Evolutionary conservation across 2,329 filamentous ascomycete species (phyloP).

Genomic region (Sporothrix sp.): DNA sequence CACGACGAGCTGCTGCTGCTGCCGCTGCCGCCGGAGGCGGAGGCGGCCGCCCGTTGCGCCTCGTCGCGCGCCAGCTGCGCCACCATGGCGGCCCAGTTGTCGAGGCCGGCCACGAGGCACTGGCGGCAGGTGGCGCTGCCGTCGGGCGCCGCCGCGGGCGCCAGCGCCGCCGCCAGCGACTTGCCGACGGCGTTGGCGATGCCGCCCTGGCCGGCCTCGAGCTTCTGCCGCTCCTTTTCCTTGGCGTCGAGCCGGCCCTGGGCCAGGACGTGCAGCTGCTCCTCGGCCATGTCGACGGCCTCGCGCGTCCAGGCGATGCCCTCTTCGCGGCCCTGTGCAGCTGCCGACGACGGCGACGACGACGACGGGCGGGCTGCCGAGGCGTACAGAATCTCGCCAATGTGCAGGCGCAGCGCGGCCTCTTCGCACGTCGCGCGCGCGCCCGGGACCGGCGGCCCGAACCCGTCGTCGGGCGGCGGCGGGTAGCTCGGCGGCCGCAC

Average conservation of each 20-base stretch:
- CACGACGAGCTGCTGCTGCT: constrained; percentile 13
- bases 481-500: constrained; percentile 44
- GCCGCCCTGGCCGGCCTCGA: background rate
- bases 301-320: constrained; percentile 86
- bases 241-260: constrained; percentile 10
- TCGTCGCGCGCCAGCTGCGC: constrained; percentile 48
- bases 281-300: constrained; percentile 70
- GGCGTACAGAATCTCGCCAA: constrained; percentile 85
- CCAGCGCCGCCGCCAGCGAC: background rate
- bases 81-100: constrained; percentile 80
- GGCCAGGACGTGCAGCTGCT: constrained; percentile 44
- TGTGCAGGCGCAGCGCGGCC: constrained; percentile 76
- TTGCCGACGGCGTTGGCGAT: background rate
- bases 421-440: constrained; percentile 67
- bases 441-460: constrained; percentile 54
- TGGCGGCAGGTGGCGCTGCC: constrained; percentile 58
- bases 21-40: constrained; percentile 1
- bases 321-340: constrained; percentile 43
- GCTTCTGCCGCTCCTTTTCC: background rate
- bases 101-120: constrained; percentile 65
- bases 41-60: constrained; percentile 7
- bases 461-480: constrained; percentile 58
- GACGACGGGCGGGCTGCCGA: constrained; percentile 54
- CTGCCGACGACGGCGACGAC: constrained; percentile 68
- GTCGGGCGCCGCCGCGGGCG: constrained; percentile 13